Conservation (phyloP, 768 basidiomycete genomes). For the Boletellus ananiceps region DNA sequence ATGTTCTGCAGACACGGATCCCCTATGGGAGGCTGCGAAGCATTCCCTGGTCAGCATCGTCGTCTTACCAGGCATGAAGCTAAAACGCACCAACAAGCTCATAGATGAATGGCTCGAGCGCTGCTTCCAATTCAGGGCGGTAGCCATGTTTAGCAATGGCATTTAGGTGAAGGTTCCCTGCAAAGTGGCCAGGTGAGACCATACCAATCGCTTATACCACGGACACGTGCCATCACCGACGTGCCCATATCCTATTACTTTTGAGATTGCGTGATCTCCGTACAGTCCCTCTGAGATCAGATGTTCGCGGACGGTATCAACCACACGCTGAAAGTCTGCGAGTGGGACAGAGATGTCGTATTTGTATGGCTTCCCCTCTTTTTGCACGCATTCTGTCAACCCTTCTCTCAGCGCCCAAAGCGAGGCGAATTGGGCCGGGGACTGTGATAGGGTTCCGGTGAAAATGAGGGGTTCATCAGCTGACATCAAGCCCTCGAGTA, state of each 20-base stretch:
- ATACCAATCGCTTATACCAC: background rate
- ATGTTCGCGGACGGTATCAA: conserved; percentile 73
- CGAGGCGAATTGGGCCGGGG: conserved; percentile 81
- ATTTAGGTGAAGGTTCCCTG: conserved; percentile 94
- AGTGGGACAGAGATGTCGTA: conserved; percentile 93
- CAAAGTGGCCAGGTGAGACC: conserved; percentile 1
- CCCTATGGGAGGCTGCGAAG: conserved; percentile 61
- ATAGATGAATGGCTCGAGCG: conserved; percentile 93
- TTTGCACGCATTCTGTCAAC: conserved; percentile 86
- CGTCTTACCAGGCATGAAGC: background rate
- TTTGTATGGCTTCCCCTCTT: conserved; percentile 94
- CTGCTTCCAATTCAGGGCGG: conserved; percentile 75
- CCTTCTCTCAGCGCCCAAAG: conserved; percentile 92
- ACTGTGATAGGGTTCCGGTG: conserved; percentile 90
- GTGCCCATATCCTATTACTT: conserved; percentile 92
- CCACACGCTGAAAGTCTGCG: conserved; percentile 79
- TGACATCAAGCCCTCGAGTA: conserved; percentile 75
- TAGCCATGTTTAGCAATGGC: conserved; percentile 73
- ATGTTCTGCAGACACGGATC: conserved; percentile 96
- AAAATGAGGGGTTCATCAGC: conserved; percentile 73
- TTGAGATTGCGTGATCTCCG: conserved; percentile 68
- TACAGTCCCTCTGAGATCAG: conserved; percentile 66
- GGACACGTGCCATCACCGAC: conserved; percentile 81
- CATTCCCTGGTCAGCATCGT: conserved; percentile 1
- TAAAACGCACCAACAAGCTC: conserved; percentile 72